A percentile compares a stretch with the other conserved stretches of the same genome.
Evolutionary conservation across 2,329 filamentous ascomycete genomes (phyloP).

Genomic region (Fusarium cicatricum): DNA sequence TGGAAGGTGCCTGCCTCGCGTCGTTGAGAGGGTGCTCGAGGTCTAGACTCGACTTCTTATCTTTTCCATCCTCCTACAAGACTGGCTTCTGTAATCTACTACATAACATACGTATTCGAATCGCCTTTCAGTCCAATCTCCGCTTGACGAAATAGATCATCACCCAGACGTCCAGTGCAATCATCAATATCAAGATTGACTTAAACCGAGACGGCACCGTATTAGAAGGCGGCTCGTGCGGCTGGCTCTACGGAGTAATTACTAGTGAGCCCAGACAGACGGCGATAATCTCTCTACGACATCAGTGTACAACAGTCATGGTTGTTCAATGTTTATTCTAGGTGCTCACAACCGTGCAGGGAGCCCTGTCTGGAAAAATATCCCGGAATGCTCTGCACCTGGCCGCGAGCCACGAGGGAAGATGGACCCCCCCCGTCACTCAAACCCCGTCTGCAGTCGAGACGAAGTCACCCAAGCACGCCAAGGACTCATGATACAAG

Average conservation of each 20-base stretch:
- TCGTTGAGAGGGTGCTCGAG: too few species aligned
- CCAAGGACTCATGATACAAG: constrained; percentile 4
- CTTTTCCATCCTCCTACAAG: too few species aligned
- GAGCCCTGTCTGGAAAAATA: constrained; percentile 19
- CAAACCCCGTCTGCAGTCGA: constrained; percentile 2
- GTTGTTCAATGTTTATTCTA: background rate
- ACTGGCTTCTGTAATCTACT: too few species aligned
- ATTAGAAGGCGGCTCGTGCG: constrained; percentile 2
- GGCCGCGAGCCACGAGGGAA: constrained; percentile 32
- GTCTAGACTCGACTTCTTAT: too few species aligned
- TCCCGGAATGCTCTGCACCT: constrained; percentile 29
- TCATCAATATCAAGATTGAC: background rate
- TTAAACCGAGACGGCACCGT: constrained; percentile 11
- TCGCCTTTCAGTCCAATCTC: background rate
- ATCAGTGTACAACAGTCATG: background rate
- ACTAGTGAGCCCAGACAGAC: too few species aligned
- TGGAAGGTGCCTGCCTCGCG: constrained; percentile 15
- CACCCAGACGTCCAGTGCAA: background rate
- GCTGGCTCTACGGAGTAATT: background rate
- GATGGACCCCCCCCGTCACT: constrained; percentile 14
- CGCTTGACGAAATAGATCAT: background rate
- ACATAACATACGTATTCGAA: too few species aligned
- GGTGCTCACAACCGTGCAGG: constrained; percentile 15
- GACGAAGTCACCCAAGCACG: constrained; percentile 16
- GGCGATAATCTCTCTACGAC: background rate